Evolutionary conservation across 768 basidiomycete species (phyloP), one percentile per base, ranked within the genome.

Genomic region (Leccinellum rugosiceps): DNA sequence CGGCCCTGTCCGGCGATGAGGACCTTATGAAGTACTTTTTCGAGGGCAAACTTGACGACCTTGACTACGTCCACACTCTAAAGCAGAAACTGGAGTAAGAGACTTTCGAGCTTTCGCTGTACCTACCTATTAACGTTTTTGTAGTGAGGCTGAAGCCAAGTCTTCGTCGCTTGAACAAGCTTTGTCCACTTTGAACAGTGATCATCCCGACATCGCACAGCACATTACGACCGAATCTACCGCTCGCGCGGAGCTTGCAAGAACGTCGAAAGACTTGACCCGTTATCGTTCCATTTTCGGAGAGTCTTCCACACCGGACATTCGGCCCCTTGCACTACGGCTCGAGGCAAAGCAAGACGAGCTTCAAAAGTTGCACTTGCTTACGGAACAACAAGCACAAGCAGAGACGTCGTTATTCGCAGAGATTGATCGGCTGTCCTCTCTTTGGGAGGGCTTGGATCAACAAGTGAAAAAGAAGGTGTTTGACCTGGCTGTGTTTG

Each of bases 401-500:
- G 81, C 87, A 3, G 88, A 93, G 65, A 77, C 84, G 14, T 82
- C 89, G 19, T 74, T 97, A 19, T 96, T 90, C 63, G 77, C 83
- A 19, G 95, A 98, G 72, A 74, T 98, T 6, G 94, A 96, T 58
- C 85, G 86, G 60, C 67, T 99, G 15, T 92, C 94, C 15, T 80
- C 85, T 32, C 85, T 92, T 0, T 98, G 94, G 92, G 92, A 96
- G 66, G 74, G 80, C 23, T 77, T 94, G 23, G 92, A 95, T 60
- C 80, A 80, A 32, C 90, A 92, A 62, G 80, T 93, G 38, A 84
- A 88, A 64, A 88, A 79, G 70, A 97, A 96, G 72, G 83, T 94
- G 1, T 91, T 91, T 62, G 89, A 94, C 54, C 78, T 97, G n/a
- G 75, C 80, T 25, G 77, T 73, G 6, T 74, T 87, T 63, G 95